Conservation (phyloP, 1,284 basidiomycete genomes). For the Austroboletus rostrupii region DNA sequence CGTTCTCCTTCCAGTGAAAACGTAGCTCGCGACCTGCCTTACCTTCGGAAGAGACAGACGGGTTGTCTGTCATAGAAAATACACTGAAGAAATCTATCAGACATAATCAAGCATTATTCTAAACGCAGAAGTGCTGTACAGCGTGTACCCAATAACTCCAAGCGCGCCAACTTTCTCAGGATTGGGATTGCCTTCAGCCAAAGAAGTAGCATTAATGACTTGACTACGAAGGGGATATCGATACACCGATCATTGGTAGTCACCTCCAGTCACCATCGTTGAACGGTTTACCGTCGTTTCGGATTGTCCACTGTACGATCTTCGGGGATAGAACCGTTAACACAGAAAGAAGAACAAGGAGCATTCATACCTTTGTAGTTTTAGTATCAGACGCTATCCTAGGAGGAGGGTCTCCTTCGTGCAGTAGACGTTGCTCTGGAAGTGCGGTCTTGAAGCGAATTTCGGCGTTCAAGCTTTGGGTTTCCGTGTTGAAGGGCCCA, state of each 20-base stretch:
- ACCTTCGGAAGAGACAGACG: conserved; percentile 4
- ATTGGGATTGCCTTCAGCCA: conserved; percentile 80
- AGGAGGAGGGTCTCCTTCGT: no score
- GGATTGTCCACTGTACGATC: conserved; percentile 77
- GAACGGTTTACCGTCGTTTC: conserved; percentile 85
- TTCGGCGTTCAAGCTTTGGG: conserved; percentile 41
- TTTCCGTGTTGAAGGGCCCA: conserved; percentile 41
- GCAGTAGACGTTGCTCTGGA: conserved; percentile 28
- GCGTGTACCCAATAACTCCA: conserved; percentile 74
- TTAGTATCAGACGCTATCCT: conserved; percentile 46
- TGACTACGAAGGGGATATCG: no score
- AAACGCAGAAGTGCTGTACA: not conserved
- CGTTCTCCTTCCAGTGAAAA: conserved; percentile 87
- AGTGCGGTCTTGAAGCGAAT: conserved; percentile 77
- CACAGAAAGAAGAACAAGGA: conserved; percentile 4
- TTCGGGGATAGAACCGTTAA: conserved; percentile 24
- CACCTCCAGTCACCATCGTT: conserved; percentile 84
- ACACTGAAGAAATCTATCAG: conserved; percentile 67
- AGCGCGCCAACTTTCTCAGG: conserved; percentile 87
- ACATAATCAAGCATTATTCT: conserved; percentile 19
- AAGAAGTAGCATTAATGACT: no score
- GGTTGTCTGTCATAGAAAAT: conserved; percentile 61
- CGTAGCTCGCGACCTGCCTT: conserved; percentile 67
- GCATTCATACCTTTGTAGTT: conserved; percentile 33
- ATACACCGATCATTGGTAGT: conserved; percentile 81